Percentiles rank a stretch among this genome's conserved stretches.
Conservation (phyloP, 805 yeast species). For the Candida bentonensis region DNA sequence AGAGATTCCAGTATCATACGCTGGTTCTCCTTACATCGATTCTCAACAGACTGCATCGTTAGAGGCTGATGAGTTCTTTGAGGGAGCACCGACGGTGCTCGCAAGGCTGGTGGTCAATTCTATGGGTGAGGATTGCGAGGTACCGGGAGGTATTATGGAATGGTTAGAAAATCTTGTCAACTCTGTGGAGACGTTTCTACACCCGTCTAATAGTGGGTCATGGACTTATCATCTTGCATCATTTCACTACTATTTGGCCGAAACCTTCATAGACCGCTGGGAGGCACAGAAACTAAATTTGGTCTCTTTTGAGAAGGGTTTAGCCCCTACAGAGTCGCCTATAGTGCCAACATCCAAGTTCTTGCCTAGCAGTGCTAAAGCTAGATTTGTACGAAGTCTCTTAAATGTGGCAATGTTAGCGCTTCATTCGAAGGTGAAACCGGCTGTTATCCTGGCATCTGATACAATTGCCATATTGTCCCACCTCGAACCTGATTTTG, state of each 20-base stretch:
- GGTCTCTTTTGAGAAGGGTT: background rate
- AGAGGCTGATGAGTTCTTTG: background rate
- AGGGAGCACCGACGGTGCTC: background rate
- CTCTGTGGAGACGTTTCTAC: slow-evolving; percentile 67
- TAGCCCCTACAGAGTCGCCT: background rate
- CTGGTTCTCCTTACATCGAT: slow-evolving; percentile 1
- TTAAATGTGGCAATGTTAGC: slow-evolving; percentile 40
- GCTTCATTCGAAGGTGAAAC: slow-evolving; percentile 29
- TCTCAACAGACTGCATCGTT: background rate
- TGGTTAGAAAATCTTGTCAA: slow-evolving; percentile 42
- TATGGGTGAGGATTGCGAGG: background rate
- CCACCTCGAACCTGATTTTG: slow-evolving; percentile 38
- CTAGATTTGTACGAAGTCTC: slow-evolving; percentile 36
- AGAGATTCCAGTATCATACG: slow-evolving; percentile 1
- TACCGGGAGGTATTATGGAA: slow-evolving; percentile 31
- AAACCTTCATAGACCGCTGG: slow-evolving; percentile 22
- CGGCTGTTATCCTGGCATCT: slow-evolving; percentile 5
- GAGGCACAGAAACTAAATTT: slow-evolving; percentile 21
- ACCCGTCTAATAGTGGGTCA: slow-evolving; percentile 86
- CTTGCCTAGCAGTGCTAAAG: slow-evolving; percentile 15
- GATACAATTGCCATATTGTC: slow-evolving; percentile 28
- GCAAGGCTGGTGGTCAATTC: background rate
- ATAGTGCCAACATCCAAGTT: background rate
- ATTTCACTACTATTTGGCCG: slow-evolving; percentile 44
- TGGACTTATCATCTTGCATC: slow-evolving; percentile 68